phyloP scores from a whole-genome alignment of 768 basidiomycete species.

The Mycena floridula region DNA sequence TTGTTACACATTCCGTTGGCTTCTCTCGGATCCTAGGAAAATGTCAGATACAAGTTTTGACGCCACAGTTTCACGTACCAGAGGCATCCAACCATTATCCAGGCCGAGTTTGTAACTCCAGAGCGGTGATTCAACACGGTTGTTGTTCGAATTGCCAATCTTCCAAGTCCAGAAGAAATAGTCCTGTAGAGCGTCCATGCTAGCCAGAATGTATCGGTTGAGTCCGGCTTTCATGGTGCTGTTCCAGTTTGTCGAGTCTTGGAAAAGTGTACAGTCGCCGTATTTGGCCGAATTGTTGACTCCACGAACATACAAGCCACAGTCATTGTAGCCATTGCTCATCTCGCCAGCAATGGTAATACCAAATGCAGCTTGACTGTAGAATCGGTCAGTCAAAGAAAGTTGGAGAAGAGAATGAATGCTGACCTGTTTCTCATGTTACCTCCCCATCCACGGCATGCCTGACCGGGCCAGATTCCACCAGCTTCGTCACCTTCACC shows the following conservation, averaged over 20 bases:
- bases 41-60: too few species aligned
- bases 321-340: conserved; percentile 59
- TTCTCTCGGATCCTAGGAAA: conserved; percentile 44
- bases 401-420: conserved; percentile 14
- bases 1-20: conserved; percentile 47
- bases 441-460: conserved; percentile 56
- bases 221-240: conserved; percentile 10
- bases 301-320: conserved; percentile 44
- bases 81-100: conserved; percentile 59
- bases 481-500: conserved; percentile 28
- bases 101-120: conserved; percentile 73
- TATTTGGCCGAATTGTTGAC: conserved; percentile 18
- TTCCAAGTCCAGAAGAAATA: conserved; percentile 84
- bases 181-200: conserved; percentile 62
- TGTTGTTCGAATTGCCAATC: conserved; percentile 55
- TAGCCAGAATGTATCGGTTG: conserved; percentile 8
- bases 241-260: conserved; percentile 44
- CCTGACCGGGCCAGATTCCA: conserved; percentile 40
- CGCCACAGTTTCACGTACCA: too few species aligned
- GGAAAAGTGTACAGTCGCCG: conserved; percentile 9
- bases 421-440: conserved; percentile 44
- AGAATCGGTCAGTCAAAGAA: conserved; percentile 3
- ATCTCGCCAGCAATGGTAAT: conserved; percentile 74
- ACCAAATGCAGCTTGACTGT: conserved; percentile 49
- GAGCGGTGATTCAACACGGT: conserved; percentile 50